Evolutionary conservation across 2,329 filamentous ascomycete species (phyloP), one percentile per base, ranked within the genome.

Genomic region (Chlorencoelia australis): DNA sequence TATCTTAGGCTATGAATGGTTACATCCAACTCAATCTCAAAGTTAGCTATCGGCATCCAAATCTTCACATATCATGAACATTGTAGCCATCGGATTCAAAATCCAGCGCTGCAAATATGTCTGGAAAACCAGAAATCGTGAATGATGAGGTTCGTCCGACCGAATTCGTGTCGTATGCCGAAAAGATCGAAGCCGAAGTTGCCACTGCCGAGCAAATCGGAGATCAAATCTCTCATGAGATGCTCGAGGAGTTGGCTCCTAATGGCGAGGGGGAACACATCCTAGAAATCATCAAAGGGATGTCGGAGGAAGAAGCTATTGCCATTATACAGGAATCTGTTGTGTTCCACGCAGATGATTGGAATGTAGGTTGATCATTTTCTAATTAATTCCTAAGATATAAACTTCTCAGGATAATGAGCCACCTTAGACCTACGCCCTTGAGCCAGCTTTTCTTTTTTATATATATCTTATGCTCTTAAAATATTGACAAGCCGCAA

Each of bases 221-320:
- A 3, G 57, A 62, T 41, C 60, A 63, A 43, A 62, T 65, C 33
- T 46, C 60, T 5, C 55, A 56, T 19, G 52, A 59, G 37, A 53
- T 60, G 46, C 57, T 64, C 25, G 59, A 64, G 39, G 56, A 56
- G 31, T 47, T 66, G 25, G 63, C 62, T 1, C 63, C 63, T 19
- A 64, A 63, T 28, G 62, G 60, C 29, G 62, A 66, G 41, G 49
- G 45, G n/a, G 59, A 62, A 13, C 63, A 62, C 44, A 62, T 66
- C 34, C 47, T 63, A 15, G 54, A 56, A 21, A 62, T 57, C 45
- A 59, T 66, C 46, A 61, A 63, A 42, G 51, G 43, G 42, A 65
- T 66, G 61, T 54, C 48, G 28, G 60, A 62, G 49, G 62, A 64
- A 18, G 61, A 65, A 37, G 63, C 63, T 0, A 18, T 62, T 4